A percentile compares a stretch with the other conserved stretches of the same genome.
Conservation (phyloP, 805 yeast genomes). For the Yarrowia osloensis region DNA sequence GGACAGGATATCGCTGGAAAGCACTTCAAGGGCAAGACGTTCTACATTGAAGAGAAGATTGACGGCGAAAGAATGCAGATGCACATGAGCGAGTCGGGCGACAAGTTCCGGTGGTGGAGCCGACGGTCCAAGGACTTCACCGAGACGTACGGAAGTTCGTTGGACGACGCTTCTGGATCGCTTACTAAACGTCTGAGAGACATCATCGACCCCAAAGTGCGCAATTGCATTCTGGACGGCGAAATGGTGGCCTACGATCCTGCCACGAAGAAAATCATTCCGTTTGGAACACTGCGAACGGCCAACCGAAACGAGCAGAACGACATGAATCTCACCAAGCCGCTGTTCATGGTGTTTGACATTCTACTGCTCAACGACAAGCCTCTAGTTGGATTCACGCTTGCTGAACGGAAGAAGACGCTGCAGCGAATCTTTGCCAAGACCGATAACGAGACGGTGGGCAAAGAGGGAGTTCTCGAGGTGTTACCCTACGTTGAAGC, state of each 20-base stretch:
- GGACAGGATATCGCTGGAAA: conserved; percentile 54
- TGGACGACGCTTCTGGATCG: conserved; percentile 49
- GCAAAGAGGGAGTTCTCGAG: conserved; percentile 41
- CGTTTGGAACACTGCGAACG: conserved; percentile 78
- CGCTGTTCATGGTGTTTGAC: conserved; percentile 62
- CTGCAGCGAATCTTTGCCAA: conserved; percentile 39
- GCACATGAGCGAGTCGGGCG: conserved; percentile 59
- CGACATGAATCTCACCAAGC: conserved; percentile 39
- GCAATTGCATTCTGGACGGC: conserved; percentile 68
- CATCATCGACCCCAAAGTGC: conserved; percentile 42
- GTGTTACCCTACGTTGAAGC: conserved; percentile 46
- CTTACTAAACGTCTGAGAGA: conserved; percentile 54
- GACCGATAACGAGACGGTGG: conserved; percentile 45
- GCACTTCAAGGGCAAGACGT: conserved; percentile 49
- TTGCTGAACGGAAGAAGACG: conserved; percentile 58
- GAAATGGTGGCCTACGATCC: conserved; percentile 91
- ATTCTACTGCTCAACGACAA: conserved; percentile 67
- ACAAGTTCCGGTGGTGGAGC: conserved; percentile 54
- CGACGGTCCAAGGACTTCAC: conserved; percentile 76
- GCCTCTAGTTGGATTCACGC: conserved; percentile 56
- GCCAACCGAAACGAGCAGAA: conserved; percentile 60
- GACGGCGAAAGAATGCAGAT: conserved; percentile 89
- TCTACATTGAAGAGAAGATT: conserved; percentile 83
- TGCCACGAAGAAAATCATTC: conserved; percentile 52
- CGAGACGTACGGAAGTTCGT: conserved; percentile 60